Percentiles rank a stretch among this genome's conserved stretches.
Evolutionary conservation across 2,329 filamentous ascomycete species (phyloP).

Genomic region (Trichoderma sp.): DNA sequence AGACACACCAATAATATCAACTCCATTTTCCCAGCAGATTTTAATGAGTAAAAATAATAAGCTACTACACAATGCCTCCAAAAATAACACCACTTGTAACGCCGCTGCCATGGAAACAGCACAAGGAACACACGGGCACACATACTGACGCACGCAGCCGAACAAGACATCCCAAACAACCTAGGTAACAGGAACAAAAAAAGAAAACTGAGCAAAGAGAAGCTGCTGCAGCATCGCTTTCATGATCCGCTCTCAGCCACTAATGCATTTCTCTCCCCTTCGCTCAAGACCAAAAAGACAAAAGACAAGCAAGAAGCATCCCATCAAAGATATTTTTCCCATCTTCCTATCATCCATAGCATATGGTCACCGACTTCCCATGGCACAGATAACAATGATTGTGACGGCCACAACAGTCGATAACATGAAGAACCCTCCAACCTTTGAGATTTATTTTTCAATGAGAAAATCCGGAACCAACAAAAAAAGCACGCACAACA

Average conservation of each 20-base stretch:
- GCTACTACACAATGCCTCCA: slow-evolving; percentile 36
- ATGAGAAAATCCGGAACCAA: neutral
- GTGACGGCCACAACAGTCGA: neutral
- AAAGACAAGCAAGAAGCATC: slow-evolving; percentile 19
- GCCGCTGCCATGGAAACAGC: slow-evolving; percentile 39
- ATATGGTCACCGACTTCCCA: neutral
- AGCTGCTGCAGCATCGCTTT: slow-evolving; percentile 28
- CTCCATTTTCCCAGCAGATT: slow-evolving; percentile 27
- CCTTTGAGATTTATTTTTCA: slow-evolving; percentile 12
- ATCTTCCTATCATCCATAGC: slow-evolving; percentile 6
- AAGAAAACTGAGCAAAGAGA: slow-evolving; percentile 26
- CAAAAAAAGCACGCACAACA: neutral
- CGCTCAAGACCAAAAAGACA: slow-evolving; percentile 7
- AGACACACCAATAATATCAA: neutral
- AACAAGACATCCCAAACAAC: slow-evolving; percentile 29
- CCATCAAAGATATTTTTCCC: neutral
- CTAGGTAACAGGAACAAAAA: slow-evolving; percentile 28
- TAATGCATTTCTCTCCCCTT: slow-evolving; percentile 20
- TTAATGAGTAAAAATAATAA: slow-evolving; percentile 29
- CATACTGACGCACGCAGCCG: neutral
- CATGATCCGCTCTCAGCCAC: slow-evolving; percentile 25
- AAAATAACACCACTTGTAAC: slow-evolving; percentile 35
- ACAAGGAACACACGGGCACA: slow-evolving; percentile 23
- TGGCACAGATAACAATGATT: neutral
- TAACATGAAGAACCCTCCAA: neutral